Conservation (phyloP, 345 rosid species). For the Populus euphratica region DNA sequence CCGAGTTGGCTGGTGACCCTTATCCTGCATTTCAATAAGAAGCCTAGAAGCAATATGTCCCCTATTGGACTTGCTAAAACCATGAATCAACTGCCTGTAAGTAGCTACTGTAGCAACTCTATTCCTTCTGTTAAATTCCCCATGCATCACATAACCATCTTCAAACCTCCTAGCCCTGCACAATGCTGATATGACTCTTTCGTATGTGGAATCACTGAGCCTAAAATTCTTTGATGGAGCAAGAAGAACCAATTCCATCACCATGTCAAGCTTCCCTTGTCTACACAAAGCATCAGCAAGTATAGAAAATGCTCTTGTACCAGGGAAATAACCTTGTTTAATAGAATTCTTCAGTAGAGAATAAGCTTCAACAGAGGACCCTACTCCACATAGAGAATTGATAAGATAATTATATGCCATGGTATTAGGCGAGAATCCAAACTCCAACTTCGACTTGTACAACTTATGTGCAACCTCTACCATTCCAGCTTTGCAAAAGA, state of each 20-base stretch:
- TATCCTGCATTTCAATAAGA: constrained; percentile 70
- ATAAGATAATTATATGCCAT: constrained; percentile 65
- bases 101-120: constrained; percentile 19
- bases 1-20: constrained; percentile 43
- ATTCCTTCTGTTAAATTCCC: constrained; percentile 39
- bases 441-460: constrained; percentile 54
- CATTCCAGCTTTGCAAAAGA: constrained; percentile 82
- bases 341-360: constrained; percentile 45
- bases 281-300: constrained; percentile 65
- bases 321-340: constrained; percentile 57
- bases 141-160: constrained; percentile 54
- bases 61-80: constrained; percentile 42
- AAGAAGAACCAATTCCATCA: constrained; percentile 49
- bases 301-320: constrained; percentile 41
- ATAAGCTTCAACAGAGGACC: constrained; percentile 53
- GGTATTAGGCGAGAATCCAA: constrained; percentile 46
- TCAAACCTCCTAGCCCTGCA: constrained; percentile 54
- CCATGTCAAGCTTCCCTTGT: constrained; percentile 57
- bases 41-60: constrained; percentile 63
- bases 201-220: constrained; percentile 36
- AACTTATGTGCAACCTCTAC: constrained; percentile 67
- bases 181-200: constrained; percentile 54
- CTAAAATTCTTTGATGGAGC: constrained; percentile 41
- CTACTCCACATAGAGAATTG: constrained; percentile 50
- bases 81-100: constrained; percentile 49